Evolutionary conservation across 495 filamentous ascomycete genomes (phyloP).

Genomic region (Rhizodiscina lignyota): DNA sequence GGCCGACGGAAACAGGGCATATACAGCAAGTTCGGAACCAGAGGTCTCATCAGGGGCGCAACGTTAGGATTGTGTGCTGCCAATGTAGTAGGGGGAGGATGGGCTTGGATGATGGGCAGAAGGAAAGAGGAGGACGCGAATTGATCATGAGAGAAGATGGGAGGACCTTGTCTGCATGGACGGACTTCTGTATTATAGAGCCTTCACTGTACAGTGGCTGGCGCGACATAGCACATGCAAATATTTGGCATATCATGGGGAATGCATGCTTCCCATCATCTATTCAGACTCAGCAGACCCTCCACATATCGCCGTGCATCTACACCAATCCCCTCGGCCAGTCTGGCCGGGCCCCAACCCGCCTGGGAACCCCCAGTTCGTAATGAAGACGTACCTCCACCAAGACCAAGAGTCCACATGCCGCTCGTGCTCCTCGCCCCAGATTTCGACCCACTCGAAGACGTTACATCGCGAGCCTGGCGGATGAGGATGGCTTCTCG

Average conservation of each 20-base stretch:
- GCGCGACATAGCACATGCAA: no score
- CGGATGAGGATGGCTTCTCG: slow-evolving; percentile 63
- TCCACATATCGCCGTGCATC: slow-evolving; percentile 82
- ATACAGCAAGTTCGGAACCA: slow-evolving; percentile 44
- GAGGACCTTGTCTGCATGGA: no score
- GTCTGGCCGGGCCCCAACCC: slow-evolving; percentile 40
- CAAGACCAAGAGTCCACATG: slow-evolving; percentile 25
- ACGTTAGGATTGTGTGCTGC: slow-evolving; percentile 53
- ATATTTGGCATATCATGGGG: no score
- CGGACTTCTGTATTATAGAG: no score
- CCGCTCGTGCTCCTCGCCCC: slow-evolving; percentile 13
- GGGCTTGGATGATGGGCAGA: slow-evolving; percentile 47
- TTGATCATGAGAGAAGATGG: no score
- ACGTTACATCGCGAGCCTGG: slow-evolving; percentile 50
- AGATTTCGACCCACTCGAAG: slow-evolving; percentile 19
- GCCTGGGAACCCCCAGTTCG: slow-evolving; percentile 16
- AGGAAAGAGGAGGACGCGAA: slow-evolving; percentile 12
- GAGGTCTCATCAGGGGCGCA: slow-evolving; percentile 52
- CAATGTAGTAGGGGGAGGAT: slow-evolving; percentile 55
- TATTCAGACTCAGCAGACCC: slow-evolving; percentile 58
- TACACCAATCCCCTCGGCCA: slow-evolving; percentile 77
- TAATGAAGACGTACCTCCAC: slow-evolving; percentile 11
- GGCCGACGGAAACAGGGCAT: slow-evolving; percentile 44
- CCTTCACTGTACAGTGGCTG: no score
- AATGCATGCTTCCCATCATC: no score